Conservation (phyloP, 305 asterid genomes). For the Fraxinus albicans region DNA sequence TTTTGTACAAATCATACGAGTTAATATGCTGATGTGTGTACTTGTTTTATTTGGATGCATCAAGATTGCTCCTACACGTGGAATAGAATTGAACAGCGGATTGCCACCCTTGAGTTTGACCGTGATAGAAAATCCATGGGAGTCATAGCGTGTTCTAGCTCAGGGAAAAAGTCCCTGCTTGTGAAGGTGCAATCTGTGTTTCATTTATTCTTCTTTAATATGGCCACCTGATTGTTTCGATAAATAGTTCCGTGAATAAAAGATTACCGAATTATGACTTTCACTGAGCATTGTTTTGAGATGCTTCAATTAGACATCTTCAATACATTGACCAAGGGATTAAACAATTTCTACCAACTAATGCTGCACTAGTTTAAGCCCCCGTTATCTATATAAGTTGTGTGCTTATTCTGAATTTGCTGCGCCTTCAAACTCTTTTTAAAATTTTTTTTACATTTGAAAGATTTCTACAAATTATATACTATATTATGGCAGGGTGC, state of each 20-base stretch:
- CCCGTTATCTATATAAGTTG: not conserved
- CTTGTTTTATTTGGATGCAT: slow-evolving; percentile 12
- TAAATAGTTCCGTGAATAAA: not conserved
- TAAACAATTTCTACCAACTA: not conserved
- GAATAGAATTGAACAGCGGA: slow-evolving; percentile 70
- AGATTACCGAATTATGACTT: not conserved
- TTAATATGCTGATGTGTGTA: slow-evolving; percentile 24
- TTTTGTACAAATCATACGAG: not conserved
- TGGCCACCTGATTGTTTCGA: not conserved
- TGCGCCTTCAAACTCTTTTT: not conserved
- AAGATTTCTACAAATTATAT: not conserved
- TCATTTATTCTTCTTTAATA: not conserved
- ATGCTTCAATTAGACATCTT: slow-evolving; percentile 3
- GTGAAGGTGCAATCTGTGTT: slow-evolving; percentile 60
- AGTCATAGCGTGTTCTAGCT: slow-evolving; percentile 59
- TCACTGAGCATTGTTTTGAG: not conserved
- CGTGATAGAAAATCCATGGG: slow-evolving; percentile 97
- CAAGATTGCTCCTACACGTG: slow-evolving; percentile 70
- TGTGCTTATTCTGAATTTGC: not conserved
- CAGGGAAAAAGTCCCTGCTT: slow-evolving; percentile 62
- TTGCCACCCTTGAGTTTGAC: slow-evolving; percentile 95
- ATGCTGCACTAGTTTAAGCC: not conserved
- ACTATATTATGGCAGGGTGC: slow-evolving; percentile 59
- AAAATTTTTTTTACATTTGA: too few relatives aligned
- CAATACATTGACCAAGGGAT: not conserved